phyloP scores from a whole-genome alignment of 805 yeast species.

The Sugiyamaella smithiae region DNA sequence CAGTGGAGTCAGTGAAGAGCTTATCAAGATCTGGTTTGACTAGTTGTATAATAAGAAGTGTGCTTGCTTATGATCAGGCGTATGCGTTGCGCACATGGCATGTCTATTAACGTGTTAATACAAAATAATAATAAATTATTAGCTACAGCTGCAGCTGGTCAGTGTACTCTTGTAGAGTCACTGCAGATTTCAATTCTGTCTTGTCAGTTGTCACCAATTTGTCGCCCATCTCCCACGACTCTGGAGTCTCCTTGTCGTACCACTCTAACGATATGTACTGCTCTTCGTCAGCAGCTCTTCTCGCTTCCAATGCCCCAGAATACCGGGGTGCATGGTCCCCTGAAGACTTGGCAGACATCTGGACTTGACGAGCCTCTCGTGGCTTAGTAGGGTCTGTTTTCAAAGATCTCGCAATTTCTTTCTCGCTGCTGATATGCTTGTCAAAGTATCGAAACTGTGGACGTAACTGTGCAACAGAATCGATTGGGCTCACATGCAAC shows the following conservation, averaged over 20 bases:
- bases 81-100: too few relatives aligned
- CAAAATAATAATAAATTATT: too few relatives aligned
- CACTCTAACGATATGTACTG: conserved; percentile 43
- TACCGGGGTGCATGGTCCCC: conserved; percentile 57
- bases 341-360: conserved; percentile 68
- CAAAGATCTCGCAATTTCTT: conserved; percentile 38
- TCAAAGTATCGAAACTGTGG: conserved; percentile 82
- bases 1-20: conserved; percentile 96
- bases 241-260: conserved; percentile 39
- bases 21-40: conserved; percentile 97
- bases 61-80: too few relatives aligned
- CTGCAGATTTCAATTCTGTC: conserved; percentile 19
- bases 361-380: conserved; percentile 59
- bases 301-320: conserved; percentile 68
- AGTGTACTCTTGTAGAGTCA: conserved; percentile 25
- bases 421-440: conserved; percentile 43
- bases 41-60: too few relatives aligned
- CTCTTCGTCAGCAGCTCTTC: conserved; percentile 63
- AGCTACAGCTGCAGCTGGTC: conserved; percentile 3
- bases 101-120: too few relatives aligned
- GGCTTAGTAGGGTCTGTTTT: conserved; percentile 39
- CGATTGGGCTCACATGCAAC: conserved; percentile 62
- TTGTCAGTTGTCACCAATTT: conserved; percentile 22
- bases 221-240: conserved; percentile 34
- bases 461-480: conserved; percentile 70